Evolutionary conservation across 2,329 filamentous ascomycete species (phyloP), one percentile per base, ranked within the genome.

Genomic region (Mariannaea elegans): DNA sequence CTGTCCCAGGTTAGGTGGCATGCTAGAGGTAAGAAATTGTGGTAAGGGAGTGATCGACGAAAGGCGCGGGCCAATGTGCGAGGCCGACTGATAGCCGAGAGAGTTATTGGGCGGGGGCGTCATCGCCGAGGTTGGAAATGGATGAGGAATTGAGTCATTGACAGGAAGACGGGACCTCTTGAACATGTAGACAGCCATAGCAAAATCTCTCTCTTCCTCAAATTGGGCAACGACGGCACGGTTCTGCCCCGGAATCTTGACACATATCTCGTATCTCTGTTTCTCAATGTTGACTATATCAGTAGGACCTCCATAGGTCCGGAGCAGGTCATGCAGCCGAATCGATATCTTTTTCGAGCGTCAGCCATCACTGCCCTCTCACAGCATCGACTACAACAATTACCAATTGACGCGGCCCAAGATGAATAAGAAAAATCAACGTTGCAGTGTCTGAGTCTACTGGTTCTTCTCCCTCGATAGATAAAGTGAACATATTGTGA

Each of bases 141-240:
- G 41, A 18, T 7, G 42, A 1, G 59, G 54, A 32, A 61, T 57
- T 19, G 62, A 52, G 4, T 71, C 63, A 27, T 62, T 61, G 34
- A 75, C 59, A 5, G 16, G 24, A 31, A 78, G 75, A 8, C 73
- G 72, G 12, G 69, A 64, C 49, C 70, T 75, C 31, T 72, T 65
- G 1, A 78, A 65, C 49, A 75, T 67, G 44, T 67, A 76, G 4
- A 73, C 65, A 2, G 72, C 60, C 14, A 77, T 52, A 21, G 60
- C 68, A 32, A 78, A 77, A 46, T 78, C 75, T 51, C 75, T 67
- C 4, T 49, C 61, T 8, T 73, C 65, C 8, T 70, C 65, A 39
- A 78, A 76, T 18, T 68, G 64, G 9, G 62, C 65, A 4, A 67
- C 39, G 10, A 77, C 49, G 4, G 63, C 65, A 29, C 73, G 71